Evolutionary conservation across 768 basidiomycete species (phyloP).

Genomic region (Leccinum subtestaceum): DNA sequence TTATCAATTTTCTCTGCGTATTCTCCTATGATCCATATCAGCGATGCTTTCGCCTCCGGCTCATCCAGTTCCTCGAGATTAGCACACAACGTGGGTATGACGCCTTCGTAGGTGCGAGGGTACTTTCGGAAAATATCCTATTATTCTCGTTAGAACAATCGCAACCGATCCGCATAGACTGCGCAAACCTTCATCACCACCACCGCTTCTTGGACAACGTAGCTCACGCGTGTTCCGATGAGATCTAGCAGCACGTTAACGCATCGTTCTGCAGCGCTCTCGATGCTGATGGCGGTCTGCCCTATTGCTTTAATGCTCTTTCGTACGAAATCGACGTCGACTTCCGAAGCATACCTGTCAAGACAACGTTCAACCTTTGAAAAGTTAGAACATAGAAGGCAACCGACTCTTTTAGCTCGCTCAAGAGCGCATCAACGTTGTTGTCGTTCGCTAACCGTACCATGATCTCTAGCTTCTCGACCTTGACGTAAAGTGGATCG

Average conservation of each 20-base stretch:
- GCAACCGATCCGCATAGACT: neutral
- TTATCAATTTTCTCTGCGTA: conserved; percentile 98
- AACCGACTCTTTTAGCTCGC: conserved; percentile 91
- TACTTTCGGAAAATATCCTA: conserved; percentile 99
- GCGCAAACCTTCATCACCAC: conserved; percentile 92
- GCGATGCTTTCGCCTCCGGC: conserved; percentile 94
- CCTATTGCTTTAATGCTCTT: conserved; percentile 95
- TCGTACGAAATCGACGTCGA: conserved; percentile 97
- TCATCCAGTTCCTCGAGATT: conserved; percentile 97
- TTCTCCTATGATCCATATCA: conserved; percentile 99
- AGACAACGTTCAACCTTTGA: conserved; percentile 1
- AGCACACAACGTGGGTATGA: conserved; percentile 91
- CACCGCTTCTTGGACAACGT: conserved; percentile 97
- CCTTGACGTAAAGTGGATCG: conserved; percentile 97
- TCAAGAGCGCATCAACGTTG: conserved; percentile 92
- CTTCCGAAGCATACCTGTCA: conserved; percentile 88
- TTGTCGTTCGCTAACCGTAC: conserved; percentile 85
- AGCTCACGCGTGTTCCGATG: conserved; percentile 90
- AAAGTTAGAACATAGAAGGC: neutral
- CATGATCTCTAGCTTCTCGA: conserved; percentile 99
- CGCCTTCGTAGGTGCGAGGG: conserved; percentile 92
- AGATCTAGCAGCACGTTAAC: conserved; percentile 92
- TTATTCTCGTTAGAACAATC: neutral
- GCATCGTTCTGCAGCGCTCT: conserved; percentile 88
- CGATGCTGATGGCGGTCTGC: conserved; percentile 94